A percentile compares a stretch with the other conserved stretches of the same genome.
phyloP scores from a whole-genome alignment of 257 asterid genomes.

The Rhazya stricta region DNA sequence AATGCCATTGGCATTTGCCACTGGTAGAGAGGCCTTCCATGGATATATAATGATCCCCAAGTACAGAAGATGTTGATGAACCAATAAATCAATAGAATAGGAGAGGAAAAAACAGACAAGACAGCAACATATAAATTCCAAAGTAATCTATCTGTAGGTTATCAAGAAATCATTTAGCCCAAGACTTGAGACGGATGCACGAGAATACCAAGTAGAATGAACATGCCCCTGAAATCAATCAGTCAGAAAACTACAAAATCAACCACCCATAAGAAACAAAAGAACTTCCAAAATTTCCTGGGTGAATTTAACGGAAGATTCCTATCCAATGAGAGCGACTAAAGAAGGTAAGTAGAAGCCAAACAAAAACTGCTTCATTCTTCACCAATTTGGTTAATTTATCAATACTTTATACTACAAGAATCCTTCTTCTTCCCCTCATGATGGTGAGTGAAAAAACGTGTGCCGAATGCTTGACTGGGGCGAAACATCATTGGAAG shows the following conservation, averaged over 20 bases:
- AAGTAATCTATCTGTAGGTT: background rate
- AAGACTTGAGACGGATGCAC: background rate
- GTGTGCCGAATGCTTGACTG: background rate
- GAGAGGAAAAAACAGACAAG: background rate
- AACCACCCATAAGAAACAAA: background rate
- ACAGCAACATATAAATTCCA: background rate
- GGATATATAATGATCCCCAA: background rate
- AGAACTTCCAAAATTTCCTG: background rate
- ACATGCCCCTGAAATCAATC: background rate
- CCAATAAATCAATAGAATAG: background rate
- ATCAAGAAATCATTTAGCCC: background rate
- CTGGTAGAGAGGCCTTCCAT: background rate
- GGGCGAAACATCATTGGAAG: background rate
- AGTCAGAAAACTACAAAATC: background rate
- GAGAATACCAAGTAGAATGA: background rate
- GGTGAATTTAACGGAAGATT: background rate
- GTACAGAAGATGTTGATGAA: background rate
- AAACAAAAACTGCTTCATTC: background rate
- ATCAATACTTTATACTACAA: background rate
- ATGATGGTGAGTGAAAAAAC: background rate
- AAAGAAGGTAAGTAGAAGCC: background rate
- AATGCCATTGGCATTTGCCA: conserved; percentile 6
- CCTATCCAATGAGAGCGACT: background rate
- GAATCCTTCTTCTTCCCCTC: background rate
- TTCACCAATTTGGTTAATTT: background rate